Conservation (phyloP, 208 protist genomes). For the Crithidia sp. region DNA sequence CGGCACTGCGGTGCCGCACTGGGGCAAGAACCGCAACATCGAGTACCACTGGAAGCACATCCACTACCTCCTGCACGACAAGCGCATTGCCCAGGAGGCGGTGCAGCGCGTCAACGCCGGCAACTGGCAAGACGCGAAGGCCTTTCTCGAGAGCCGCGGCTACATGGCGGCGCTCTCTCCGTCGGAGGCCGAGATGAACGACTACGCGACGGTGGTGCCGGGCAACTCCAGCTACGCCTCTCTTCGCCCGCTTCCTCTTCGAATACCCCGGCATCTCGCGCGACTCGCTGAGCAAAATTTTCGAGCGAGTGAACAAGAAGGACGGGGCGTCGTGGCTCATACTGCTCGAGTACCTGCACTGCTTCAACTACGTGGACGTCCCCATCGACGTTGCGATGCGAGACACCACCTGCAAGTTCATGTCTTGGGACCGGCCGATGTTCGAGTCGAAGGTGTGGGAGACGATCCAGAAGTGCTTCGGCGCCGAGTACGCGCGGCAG, state of each 20-base stretch:
- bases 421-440: constrained; percentile 89
- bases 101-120: constrained; percentile 62
- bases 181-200: constrained; percentile 28
- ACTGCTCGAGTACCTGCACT: constrained; percentile 72
- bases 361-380: constrained; percentile 70
- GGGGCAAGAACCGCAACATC: constrained; percentile 39
- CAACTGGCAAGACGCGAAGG: constrained; percentile 74
- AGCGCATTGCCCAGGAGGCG: constrained; percentile 68
- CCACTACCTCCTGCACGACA: constrained; percentile 81
- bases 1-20: constrained; percentile 18
- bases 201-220: constrained; percentile 11
- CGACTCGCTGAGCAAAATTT: constrained; percentile 68
- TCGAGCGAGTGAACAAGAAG: constrained; percentile 76
- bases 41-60: constrained; percentile 91
- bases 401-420: constrained; percentile 88
- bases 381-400: constrained; percentile 87
- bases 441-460: constrained; percentile 90
- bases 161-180: constrained; percentile 40
- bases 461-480: constrained; percentile 78
- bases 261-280: constrained; percentile 70
- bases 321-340: constrained; percentile 56
- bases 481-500: constrained; percentile 76
- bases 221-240: constrained; percentile 40
- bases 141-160: constrained; percentile 54
- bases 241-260: constrained; percentile 78